Evolutionary conservation across 345 rosid species (phyloP).

Genomic region (Punica granatum): DNA sequence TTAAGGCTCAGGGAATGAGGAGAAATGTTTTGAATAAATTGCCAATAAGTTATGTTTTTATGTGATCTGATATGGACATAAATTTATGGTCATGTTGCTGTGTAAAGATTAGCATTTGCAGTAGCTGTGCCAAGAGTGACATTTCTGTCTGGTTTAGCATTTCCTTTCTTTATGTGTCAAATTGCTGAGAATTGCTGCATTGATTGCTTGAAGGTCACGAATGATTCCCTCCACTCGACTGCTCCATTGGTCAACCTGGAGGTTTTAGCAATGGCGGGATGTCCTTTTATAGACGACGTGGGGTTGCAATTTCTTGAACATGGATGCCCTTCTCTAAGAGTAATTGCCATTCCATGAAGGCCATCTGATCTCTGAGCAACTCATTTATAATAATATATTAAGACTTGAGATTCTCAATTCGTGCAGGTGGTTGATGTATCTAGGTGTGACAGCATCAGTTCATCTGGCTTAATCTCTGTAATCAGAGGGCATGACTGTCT

Average conservation of each 20-base stretch:
- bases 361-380: background rate
- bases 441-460: slow-evolving; percentile 63
- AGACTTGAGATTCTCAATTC: background rate
- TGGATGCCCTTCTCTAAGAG: slow-evolving; percentile 68
- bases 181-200: background rate
- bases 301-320: slow-evolving; percentile 51
- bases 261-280: slow-evolving; percentile 47
- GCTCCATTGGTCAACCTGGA: slow-evolving; percentile 58
- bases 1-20: background rate
- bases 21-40: background rate
- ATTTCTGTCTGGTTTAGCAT: background rate
- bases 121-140: background rate
- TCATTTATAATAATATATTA: background rate
- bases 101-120: background rate
- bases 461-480: slow-evolving; percentile 41
- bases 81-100: background rate
- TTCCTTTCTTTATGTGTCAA: background rate
- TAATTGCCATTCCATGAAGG: slow-evolving; percentile 14
- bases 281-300: slow-evolving; percentile 55
- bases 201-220: slow-evolving; percentile 51
- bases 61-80: background rate
- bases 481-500: slow-evolving; percentile 54
- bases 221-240: slow-evolving; percentile 55
- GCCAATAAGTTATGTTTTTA: background rate
- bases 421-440: slow-evolving; percentile 62